Percentiles rank a stretch among this genome's conserved stretches.
These are phyloP conservation scores for Ilex paraguariensis DNA, from an alignment of 305 asterid species.

Conservation along the genomic window DNA sequence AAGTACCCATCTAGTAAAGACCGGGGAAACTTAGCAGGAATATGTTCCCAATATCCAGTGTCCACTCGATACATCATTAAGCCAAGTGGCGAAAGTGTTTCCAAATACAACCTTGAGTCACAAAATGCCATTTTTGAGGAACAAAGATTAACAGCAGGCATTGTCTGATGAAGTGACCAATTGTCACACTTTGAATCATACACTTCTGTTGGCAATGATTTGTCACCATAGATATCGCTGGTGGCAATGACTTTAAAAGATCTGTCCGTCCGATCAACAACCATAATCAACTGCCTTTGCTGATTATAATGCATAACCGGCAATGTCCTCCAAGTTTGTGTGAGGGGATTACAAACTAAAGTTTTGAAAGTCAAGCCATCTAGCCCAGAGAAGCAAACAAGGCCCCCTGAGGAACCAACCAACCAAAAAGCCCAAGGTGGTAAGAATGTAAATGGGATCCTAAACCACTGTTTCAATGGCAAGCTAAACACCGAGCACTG, in stretches of 20 bases:
- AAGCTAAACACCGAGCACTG: slow-evolving; percentile 93
- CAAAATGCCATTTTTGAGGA: slow-evolving; percentile 98
- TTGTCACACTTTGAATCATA: slow-evolving; percentile 72
- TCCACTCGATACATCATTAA: slow-evolving; percentile 88
- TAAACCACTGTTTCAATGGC: slow-evolving; percentile 94
- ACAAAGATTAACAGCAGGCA: slow-evolving; percentile 97
- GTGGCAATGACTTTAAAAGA: slow-evolving; percentile 92
- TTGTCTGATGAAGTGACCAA: slow-evolving; percentile 89
- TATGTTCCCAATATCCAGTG: slow-evolving; percentile 89
- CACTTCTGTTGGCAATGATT: slow-evolving; percentile 83
- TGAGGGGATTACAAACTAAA: slow-evolving; percentile 80
- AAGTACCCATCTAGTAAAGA: slow-evolving; percentile 91
- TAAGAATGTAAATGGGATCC: slow-evolving; percentile 78
- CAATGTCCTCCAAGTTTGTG: slow-evolving; percentile 82
- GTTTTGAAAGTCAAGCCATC: slow-evolving; percentile 77
- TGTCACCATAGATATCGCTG: slow-evolving; percentile 81
- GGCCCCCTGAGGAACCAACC: slow-evolving; percentile 97
- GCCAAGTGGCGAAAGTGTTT: slow-evolving; percentile 94
- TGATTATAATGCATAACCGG: slow-evolving; percentile 91
- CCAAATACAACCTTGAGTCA: slow-evolving; percentile 81
- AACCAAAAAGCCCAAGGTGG: slow-evolving; percentile 98
- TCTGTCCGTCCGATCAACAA: slow-evolving; percentile 65
- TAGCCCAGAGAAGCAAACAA: slow-evolving; percentile 84
- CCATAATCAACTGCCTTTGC: slow-evolving; percentile 92
- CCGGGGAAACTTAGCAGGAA: slow-evolving; percentile 95